Evolutionary conservation across 2,329 filamentous ascomycete species (phyloP).

Genomic region (Penicillium fuscoglaucum): DNA sequence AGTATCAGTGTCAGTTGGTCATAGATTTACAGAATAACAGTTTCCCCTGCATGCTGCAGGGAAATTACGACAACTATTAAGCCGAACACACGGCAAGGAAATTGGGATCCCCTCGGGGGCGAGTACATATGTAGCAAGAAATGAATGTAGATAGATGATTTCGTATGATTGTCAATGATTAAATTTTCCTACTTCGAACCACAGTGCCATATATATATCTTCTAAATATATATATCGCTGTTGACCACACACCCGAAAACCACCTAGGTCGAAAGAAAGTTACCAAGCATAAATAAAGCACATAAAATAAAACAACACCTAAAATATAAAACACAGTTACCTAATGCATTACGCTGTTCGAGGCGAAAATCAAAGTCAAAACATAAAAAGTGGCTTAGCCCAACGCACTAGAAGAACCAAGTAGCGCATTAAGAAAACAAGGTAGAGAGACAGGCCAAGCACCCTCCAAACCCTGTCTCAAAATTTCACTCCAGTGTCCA

Average conservation of each 20-base stretch:
- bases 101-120: conserved; percentile 6
- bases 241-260: background rate
- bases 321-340: background rate
- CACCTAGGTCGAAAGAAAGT: background rate
- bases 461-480: conserved; percentile 16
- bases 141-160: conserved; percentile 1
- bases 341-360: background rate
- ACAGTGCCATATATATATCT: too few relatives aligned
- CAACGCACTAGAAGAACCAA: background rate
- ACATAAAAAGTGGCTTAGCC: background rate
- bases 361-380: conserved; percentile 1
- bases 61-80: conserved; percentile 12
- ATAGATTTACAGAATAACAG: background rate
- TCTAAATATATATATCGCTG: background rate
- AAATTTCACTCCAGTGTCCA: conserved; percentile 8
- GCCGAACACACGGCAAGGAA: conserved; percentile 7
- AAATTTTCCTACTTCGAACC: background rate
- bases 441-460: conserved; percentile 18
- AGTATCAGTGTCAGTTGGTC: background rate
- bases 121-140: too few relatives aligned
- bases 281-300: background rate
- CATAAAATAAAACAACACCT: background rate
- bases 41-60: conserved; percentile 10
- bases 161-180: background rate
- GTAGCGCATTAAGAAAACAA: conserved; percentile 20